A percentile compares a stretch with the other conserved stretches of the same genome.
Conservation (phyloP, 1,139 yeast genomes). For the Geotrichum candidum region DNA sequence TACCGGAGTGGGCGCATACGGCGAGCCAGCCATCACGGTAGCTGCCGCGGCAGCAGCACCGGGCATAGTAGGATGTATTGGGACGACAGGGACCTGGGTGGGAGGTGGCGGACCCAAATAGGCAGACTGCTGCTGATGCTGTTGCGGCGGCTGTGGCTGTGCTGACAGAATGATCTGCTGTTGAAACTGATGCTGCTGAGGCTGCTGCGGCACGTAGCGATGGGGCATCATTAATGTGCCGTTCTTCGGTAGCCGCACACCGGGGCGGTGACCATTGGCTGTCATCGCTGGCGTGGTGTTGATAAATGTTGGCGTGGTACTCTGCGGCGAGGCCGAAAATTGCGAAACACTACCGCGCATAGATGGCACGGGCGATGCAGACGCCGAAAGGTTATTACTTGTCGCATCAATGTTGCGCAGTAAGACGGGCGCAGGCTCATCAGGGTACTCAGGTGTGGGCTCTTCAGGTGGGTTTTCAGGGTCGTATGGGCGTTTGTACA, state of each 20-base stretch:
- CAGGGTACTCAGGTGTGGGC: conserved; percentile 49
- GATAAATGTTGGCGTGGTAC: conserved; percentile 1
- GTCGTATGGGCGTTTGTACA: conserved; percentile 67
- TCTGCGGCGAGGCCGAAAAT: not conserved
- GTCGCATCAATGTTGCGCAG: conserved; percentile 20
- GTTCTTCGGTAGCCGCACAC: not conserved
- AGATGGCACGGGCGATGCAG: not conserved
- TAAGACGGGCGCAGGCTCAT: conserved; percentile 33
- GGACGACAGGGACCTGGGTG: conserved; percentile 2
- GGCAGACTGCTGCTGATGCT: conserved; percentile 14
- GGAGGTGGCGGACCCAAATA: conserved; percentile 6
- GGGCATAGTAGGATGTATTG: conserved; percentile 4
- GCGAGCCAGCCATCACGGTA: conserved; percentile 11
- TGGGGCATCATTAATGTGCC: not conserved
- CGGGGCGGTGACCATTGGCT: conserved; percentile 6
- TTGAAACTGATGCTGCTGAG: conserved; percentile 18
- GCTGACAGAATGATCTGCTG: conserved; percentile 1
- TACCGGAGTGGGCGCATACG: conserved; percentile 4
- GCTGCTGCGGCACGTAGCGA: conserved; percentile 12
- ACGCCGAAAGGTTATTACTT: not conserved
- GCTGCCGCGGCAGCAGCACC: conserved; percentile 8
- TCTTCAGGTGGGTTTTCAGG: conserved; percentile 64
- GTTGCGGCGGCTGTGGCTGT: conserved; percentile 18
- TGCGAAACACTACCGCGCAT: not conserved
- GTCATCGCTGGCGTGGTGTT: conserved; percentile 6